These are phyloP conservation scores for Colletotrichum sp. DNA, from an alignment of 2,329 filamentous ascomycete species.

Conservation along the genomic window DNA sequence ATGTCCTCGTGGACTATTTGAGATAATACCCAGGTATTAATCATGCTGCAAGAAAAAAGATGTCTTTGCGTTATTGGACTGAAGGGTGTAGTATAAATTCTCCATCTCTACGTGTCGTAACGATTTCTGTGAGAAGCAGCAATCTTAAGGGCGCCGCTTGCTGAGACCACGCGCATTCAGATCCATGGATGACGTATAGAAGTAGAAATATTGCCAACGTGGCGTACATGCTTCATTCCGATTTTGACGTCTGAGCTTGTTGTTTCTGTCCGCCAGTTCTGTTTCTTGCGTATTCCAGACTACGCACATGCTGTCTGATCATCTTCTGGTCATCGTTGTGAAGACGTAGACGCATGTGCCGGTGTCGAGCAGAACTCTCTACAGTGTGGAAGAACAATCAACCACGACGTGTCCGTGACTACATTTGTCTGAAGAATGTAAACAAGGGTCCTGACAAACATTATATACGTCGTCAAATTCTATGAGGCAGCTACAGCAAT, in stretches of 20 bases:
- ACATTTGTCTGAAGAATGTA: background rate
- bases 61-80: background rate
- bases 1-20: background rate
- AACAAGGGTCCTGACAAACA: background rate
- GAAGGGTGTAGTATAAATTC: accelerated
- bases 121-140: background rate
- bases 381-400: background rate
- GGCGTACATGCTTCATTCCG: background rate
- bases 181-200: background rate
- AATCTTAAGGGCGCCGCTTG: too few relatives aligned
- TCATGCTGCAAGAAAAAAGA: background rate
- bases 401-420: background rate
- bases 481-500: background rate
- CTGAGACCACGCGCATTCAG: too few relatives aligned
- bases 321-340: too few relatives aligned
- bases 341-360: background rate
- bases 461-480: background rate
- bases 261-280: background rate
- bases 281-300: accelerated
- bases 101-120: background rate
- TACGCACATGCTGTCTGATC: background rate
- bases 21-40: slow-evolving; percentile 7
- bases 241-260: background rate
- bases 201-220: background rate
- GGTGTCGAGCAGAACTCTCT: background rate